Base-by-base conservation (phyloP, 2,329 filamentous ascomycete genomes). In the Aspergillus fumigatus region DNA sequence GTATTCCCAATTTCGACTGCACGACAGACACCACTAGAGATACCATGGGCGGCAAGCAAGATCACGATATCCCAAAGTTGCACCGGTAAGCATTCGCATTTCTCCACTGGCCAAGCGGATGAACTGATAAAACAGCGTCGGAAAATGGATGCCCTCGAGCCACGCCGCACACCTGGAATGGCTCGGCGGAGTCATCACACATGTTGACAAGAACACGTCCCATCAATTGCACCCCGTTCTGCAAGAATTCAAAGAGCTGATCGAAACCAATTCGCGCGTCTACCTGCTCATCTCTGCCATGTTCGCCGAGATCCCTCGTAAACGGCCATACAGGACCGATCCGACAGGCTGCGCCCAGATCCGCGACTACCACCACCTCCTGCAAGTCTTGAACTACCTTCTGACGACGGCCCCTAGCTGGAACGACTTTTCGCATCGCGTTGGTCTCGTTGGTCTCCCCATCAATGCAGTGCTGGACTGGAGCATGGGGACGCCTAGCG, bases 281-380 rank as follows among this genome's bases (percentile, higher is more conserved):
- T 86, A 84, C 75, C 85, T 89, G 79, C 83, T 86, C 68, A 84
- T 88, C 66, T 75, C 76, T 25, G 76, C 81, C 60, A 90, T 90
- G 88, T 90, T 88, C 72, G 77, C 82, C 29, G 84, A 90, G 72
- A 77, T 89, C 21, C 87, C 87, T 0, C 67, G 69, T 32, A 85
- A 84, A 69, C 74, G 79, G 19, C 82, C 82, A 0, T 90, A 90
- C 71, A 67, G 71, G 57, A 77, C 75, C 6, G 86, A 89, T 58
- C 85, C 86, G 0, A 84, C 82, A 1, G 86, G 86, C 1, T 76
- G 79, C 53, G 79, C 76, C 35, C 84, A 88, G 71, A 82, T 90
- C 55, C 81, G 83, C 8, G 81, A 88, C 72, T 88, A 88, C 63
- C 56, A 80, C 5, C 84, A 89, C 62, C 85, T 90, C 83, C 77